Percentiles rank a stretch among this genome's conserved stretches.
phyloP scores from a whole-genome alignment of 495 filamentous ascomycete genomes.

The Neurospora sp. region DNA sequence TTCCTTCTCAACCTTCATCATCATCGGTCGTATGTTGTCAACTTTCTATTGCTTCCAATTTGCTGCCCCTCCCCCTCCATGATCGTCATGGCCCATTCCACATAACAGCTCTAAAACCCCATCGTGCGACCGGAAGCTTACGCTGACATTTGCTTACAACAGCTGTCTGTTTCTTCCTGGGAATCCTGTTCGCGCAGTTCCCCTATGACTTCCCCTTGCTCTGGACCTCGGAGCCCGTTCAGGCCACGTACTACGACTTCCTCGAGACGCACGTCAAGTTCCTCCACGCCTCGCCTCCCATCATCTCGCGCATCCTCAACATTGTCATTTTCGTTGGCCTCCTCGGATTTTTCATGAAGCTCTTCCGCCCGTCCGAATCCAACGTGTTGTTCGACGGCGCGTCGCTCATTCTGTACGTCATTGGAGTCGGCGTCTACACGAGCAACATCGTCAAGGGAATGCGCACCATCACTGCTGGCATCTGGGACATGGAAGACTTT shows the following conservation, averaged over 20 bases:
- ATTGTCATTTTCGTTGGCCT: conserved; percentile 84
- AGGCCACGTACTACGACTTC: conserved; percentile 58
- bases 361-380: conserved; percentile 81
- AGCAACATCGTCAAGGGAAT: conserved; percentile 93
- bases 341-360: conserved; percentile 82
- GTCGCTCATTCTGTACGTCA: conserved; percentile 80
- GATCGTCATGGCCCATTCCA: neutral
- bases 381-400: conserved; percentile 97
- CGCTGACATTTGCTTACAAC: conserved; percentile 4
- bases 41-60: neutral
- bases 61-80: neutral
- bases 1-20: conserved; percentile 86
- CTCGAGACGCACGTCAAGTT: conserved; percentile 81
- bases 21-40: conserved; percentile 71
- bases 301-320: conserved; percentile 88
- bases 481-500: conserved; percentile 42
- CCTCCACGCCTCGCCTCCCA: conserved; percentile 74
- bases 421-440: conserved; percentile 82
- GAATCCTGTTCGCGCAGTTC: conserved; percentile 93
- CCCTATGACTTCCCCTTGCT: conserved; percentile 97
- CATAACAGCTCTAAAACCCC: neutral
- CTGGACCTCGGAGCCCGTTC: conserved; percentile 63
- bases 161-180: conserved; percentile 94
- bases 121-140: conserved; percentile 1
- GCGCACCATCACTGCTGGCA: conserved; percentile 56